Evolutionary conservation across 2,329 filamentous ascomycete species (phyloP).

Genomic region (Calcarisporium arbuscula): DNA sequence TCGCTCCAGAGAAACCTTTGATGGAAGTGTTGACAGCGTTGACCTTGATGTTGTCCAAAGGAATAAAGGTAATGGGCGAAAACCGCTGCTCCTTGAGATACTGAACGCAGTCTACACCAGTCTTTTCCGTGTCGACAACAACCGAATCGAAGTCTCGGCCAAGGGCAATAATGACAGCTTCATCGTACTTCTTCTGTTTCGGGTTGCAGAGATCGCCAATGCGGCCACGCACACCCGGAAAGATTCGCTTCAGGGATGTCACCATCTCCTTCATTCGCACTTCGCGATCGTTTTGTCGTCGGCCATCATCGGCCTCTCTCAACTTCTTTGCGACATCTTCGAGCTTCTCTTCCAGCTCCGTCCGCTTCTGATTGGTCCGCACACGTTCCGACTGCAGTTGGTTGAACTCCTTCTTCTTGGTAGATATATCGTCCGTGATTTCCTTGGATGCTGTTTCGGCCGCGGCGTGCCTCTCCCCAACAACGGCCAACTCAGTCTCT

Average conservation of each 20-base stretch:
- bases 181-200: constrained; percentile 94
- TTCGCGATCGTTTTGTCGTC: constrained; percentile 80
- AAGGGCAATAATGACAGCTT: constrained; percentile 86
- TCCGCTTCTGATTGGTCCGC: constrained; percentile 72
- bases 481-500: constrained; percentile 61
- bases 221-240: constrained; percentile 83
- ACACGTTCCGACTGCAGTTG: constrained; percentile 77
- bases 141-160: constrained; percentile 92
- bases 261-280: constrained; percentile 75
- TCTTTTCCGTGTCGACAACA: constrained; percentile 92
- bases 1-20: constrained; percentile 79
- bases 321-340: constrained; percentile 74
- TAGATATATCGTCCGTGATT: constrained; percentile 69
- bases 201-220: constrained; percentile 89
- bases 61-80: constrained; percentile 87
- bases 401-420: constrained; percentile 88
- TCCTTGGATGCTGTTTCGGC: constrained; percentile 59
- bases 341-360: constrained; percentile 88
- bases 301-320: constrained; percentile 77
- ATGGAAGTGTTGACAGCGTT: constrained; percentile 83
- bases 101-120: constrained; percentile 86
- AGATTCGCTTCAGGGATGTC: constrained; percentile 79
- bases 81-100: constrained; percentile 88
- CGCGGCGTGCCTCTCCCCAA: constrained; percentile 61
- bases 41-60: constrained; percentile 95